These are phyloP conservation scores for Ajuga reptans DNA, from an alignment of 305 asterid species.

Conservation along the genomic window DNA sequence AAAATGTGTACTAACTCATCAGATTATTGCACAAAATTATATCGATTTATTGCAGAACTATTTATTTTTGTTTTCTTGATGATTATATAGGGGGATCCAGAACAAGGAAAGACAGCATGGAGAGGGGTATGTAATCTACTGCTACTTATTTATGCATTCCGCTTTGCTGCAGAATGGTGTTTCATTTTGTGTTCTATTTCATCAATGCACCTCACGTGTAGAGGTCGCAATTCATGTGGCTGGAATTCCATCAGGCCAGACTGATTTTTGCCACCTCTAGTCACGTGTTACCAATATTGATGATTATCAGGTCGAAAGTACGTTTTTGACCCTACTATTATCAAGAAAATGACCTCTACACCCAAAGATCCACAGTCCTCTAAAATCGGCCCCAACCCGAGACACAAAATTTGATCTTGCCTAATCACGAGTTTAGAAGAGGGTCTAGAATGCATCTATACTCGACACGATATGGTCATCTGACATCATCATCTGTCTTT, in stretches of 20 bases:
- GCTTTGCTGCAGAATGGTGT: background rate
- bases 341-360: background rate
- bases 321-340: background rate
- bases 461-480: background rate
- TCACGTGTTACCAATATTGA: background rate
- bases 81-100: conserved; percentile 32
- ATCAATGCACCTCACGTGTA: background rate
- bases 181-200: background rate
- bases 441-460: too few species aligned
- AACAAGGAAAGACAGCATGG: conserved; percentile 41
- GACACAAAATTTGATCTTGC: background rate
- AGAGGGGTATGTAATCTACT: conserved; percentile 38
- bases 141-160: background rate
- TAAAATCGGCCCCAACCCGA: background rate
- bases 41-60: too few species aligned
- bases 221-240: too few species aligned
- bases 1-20: background rate
- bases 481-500: background rate
- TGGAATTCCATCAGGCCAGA: too few species aligned
- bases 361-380: background rate
- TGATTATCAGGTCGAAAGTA: background rate
- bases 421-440: too few species aligned
- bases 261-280: too few species aligned
- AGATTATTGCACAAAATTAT: background rate
- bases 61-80: background rate